Base-by-base conservation (phyloP, 2,329 filamentous ascomycete species). In the Thermoascus crustaceus region DNA sequence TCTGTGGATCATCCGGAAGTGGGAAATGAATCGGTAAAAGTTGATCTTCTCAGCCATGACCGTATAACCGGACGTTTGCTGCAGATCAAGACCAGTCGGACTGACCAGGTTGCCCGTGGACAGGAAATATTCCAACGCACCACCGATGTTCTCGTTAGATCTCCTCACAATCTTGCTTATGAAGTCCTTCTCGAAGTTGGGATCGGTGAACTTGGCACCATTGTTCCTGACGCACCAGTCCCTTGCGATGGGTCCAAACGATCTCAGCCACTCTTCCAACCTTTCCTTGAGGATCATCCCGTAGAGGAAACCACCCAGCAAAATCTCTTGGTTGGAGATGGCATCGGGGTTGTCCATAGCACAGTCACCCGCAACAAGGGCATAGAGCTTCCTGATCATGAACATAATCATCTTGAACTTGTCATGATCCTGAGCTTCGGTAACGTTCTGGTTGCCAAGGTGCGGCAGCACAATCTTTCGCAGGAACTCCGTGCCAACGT, bases 41-140 rank as follows among this genome's bases (percentile, higher is more conserved):
- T 98, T 98, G 58, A 98, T 89, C 72, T 96, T 96, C 60, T 98
- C 91, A 2, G 91, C 91, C 34, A 96, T 88, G 33, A 98, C 87
- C 0, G 86, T 94, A 61, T 94, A 98, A 43, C 91, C 91, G 8
- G 89, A 91, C 0, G 82, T 81, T 62, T 98, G 91, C 57, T 96
- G 91, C 53, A 95, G 63, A 72, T 98, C 91, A 25, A 98, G 72
- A 45, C 91, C 91, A 19, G 85, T 94, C 9, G 85, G 80, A 68
- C 85, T 94, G 53, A 86, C 78, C 30, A 98, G 68, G 53, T 98
- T 98, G 48, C 91, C 91, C 0, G 91, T 98, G 0, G 89, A 94
- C 43, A 98, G 66, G 64, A 98, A 98, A 60, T 98, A 98, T 56
- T 95, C 87, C 43, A 98, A 68, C 2, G 80, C 78, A 50, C 83